Base-by-base conservation (phyloP, 805 yeast species). In the Yamadazyma takamatsuzukensis region DNA sequence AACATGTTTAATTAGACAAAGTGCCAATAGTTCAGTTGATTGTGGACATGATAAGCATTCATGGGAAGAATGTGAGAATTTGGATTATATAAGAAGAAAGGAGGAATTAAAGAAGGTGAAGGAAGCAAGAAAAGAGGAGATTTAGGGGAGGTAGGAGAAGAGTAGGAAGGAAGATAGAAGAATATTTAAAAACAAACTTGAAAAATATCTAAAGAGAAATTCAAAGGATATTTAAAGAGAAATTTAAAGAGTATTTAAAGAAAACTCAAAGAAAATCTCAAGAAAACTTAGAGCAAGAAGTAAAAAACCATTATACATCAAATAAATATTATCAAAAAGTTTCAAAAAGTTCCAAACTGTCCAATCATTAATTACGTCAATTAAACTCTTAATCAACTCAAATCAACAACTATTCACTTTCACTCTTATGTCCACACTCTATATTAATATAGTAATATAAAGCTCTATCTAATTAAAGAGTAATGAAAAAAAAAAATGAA, bases 31-130 rank as follows among this genome's bases (percentile, higher is more conserved):
- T 2, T 55, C 67, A 4, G 64, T 65, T 27, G 77, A 75, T 47
- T 85, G 95, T 49, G 68, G 72, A 37, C 81, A 81, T 43, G 86
- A 81, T 62, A 77, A 87, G 55, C 94, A 86, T 48, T 78, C 70
- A 25, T 86, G 88, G 70, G 95, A 85, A 58, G 83, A 83, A 54
- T 85, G 95, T 58, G 83, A 85, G 60, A 82, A 82, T 56, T 59
- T 79, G 57, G 95, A 86, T 54, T 84, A 81, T 65, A 72, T 78
- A 55, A 76, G 93, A 65, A 76, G 95, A 61, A 84, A 82, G 37
- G 69, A 77, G 53, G 89, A 82, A 61, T 67, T 83, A 56, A 73
- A 76, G 50, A 70, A 69, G 37, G 61, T 70, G 45, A 80, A 78
- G 54, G 72, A 60, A 54, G 44, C 54, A 48, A 19, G 57, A 50